phyloP scores from a whole-genome alignment of 129 eudicot species.

The Sambucus nigra region DNA sequence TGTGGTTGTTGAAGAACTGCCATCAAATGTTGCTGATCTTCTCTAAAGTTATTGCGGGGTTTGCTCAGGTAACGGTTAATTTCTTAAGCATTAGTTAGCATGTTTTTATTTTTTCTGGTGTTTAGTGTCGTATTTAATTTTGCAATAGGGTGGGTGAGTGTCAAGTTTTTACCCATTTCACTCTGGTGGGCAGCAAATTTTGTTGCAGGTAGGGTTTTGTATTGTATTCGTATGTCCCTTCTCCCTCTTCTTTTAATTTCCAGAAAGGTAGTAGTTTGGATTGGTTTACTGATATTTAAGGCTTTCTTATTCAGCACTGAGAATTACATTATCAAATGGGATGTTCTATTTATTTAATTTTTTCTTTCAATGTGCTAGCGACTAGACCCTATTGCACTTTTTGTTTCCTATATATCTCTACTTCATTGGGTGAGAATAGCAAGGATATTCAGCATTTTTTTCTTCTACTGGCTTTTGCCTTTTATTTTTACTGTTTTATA shows the following conservation, averaged over 20 bases:
- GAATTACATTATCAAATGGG: not conserved
- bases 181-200: constrained; percentile 14
- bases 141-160: constrained; percentile 7
- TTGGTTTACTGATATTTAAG: not conserved
- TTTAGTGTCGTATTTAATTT: not conserved
- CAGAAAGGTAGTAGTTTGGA: constrained; percentile 5
- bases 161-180: not conserved
- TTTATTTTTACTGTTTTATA: too few species aligned
- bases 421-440: too few species aligned
- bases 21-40: constrained; percentile 64
- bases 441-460: too few species aligned
- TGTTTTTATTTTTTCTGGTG: not conserved
- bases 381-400: too few species aligned
- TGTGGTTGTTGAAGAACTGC: constrained; percentile 57
- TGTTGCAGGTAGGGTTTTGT: constrained; percentile 22
- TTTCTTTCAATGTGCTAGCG: not conserved
- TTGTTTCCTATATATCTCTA: too few species aligned
- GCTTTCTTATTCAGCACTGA: not conserved
- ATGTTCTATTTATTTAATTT: not conserved
- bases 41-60: constrained; percentile 23
- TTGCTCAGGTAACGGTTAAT: not conserved
- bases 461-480: too few species aligned
- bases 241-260: not conserved
- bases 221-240: not conserved
- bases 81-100: constrained; percentile 11